Evolutionary conservation across 345 rosid species (phyloP).

Genomic region (Hibiscus trionum): DNA sequence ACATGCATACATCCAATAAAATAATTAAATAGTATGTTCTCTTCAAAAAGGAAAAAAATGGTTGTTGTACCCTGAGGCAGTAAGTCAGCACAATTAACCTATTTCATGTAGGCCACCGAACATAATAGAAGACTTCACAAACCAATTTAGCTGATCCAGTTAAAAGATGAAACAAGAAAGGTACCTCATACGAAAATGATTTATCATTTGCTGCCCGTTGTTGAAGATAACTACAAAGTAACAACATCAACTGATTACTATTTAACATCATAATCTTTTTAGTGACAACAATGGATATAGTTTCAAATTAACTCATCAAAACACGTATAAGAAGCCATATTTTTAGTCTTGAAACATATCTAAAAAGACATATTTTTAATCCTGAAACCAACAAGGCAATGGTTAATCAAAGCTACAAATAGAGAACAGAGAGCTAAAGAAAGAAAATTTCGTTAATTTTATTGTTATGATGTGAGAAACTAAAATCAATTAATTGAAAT

Average conservation of each 20-base stretch:
- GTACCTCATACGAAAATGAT: slow-evolving; percentile 86
- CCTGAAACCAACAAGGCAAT: too few species aligned
- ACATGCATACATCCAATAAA: background rate
- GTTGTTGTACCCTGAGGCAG: background rate
- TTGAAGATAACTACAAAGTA: slow-evolving; percentile 69
- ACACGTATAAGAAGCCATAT: slow-evolving; percentile 1
- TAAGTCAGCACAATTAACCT: background rate
- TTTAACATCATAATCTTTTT: background rate
- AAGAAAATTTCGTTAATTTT: background rate
- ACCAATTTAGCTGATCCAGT: background rate
- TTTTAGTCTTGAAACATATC: background rate
- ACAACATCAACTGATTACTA: slow-evolving; percentile 13
- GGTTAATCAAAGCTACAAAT: background rate
- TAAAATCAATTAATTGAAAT: background rate
- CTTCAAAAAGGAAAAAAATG: too few species aligned
- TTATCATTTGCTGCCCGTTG: slow-evolving; percentile 70
- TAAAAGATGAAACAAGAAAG: slow-evolving; percentile 9
- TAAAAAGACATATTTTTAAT: background rate
- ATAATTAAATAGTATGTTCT: background rate
- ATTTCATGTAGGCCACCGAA: background rate
- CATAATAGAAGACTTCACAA: background rate
- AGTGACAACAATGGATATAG: background rate
- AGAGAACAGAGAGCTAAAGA: too few species aligned
- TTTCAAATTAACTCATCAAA: slow-evolving; percentile 6
- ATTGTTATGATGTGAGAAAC: background rate